Percentiles rank a stretch among this genome's conserved stretches.
Conservation (phyloP, 2,329 filamentous ascomycete species). For the Fusarium sarcochroum region DNA sequence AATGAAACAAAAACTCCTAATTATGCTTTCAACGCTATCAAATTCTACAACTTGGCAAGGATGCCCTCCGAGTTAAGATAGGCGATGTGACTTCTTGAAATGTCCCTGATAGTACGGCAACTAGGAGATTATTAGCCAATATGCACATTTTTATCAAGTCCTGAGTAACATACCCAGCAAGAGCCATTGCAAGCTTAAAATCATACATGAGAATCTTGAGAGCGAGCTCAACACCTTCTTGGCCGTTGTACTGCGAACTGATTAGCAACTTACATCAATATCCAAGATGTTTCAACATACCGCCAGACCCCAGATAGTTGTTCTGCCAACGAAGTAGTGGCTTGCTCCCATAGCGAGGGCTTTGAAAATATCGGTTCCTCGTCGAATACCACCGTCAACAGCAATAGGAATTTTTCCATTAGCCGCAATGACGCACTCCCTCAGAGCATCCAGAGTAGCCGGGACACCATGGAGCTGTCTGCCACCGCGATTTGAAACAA, state of each 20-base stretch:
- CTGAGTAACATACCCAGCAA: slow-evolving; percentile 31
- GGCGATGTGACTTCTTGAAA: slow-evolving; percentile 36
- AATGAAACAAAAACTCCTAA: background rate
- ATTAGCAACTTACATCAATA: background rate
- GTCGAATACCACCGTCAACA: slow-evolving; percentile 52
- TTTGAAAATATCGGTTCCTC: slow-evolving; percentile 53
- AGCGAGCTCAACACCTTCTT: slow-evolving; percentile 50
- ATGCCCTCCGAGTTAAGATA: slow-evolving; percentile 34
- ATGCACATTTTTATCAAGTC: background rate
- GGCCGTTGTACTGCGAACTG: slow-evolving; percentile 44
- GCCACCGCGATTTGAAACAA: slow-evolving; percentile 44
- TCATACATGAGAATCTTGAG: slow-evolving; percentile 54
- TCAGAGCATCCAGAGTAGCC: slow-evolving; percentile 69
- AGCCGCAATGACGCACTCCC: slow-evolving; percentile 73
- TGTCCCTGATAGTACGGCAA: slow-evolving; percentile 42
- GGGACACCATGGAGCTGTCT: slow-evolving; percentile 59
- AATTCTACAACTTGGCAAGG: slow-evolving; percentile 31
- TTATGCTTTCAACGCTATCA: background rate
- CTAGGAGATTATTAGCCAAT: slow-evolving; percentile 7
- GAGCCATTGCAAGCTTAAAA: slow-evolving; percentile 47
- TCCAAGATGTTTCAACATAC: slow-evolving; percentile 15
- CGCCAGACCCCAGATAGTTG: slow-evolving; percentile 56
- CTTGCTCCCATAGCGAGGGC: slow-evolving; percentile 50
- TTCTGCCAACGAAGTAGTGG: slow-evolving; percentile 43
- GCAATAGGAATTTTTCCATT: slow-evolving; percentile 71